Conservation (phyloP, 306 rosid genomes). For the Prunus campanulata region DNA sequence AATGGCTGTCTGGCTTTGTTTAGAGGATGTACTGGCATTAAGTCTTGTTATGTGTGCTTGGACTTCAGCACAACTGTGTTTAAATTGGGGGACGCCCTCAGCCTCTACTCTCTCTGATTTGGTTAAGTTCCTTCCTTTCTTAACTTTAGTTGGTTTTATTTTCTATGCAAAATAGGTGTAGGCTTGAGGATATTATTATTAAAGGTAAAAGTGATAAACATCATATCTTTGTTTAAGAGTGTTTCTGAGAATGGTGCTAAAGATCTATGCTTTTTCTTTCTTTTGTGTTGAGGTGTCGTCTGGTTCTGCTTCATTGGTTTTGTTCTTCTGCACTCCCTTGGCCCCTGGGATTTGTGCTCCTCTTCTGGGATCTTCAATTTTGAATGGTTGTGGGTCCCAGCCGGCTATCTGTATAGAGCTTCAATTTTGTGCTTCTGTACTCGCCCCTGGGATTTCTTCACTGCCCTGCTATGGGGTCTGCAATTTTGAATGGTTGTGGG, state of each 20-base stretch:
- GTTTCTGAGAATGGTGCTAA: constrained; percentile 51
- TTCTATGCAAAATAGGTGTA: constrained; percentile 42
- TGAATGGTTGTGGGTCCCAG: constrained; percentile 68
- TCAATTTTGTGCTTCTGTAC: constrained; percentile 62
- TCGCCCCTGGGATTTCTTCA: constrained; percentile 47
- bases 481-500: constrained; percentile 60
- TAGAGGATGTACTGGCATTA: constrained; percentile 49
- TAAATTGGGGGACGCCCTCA: constrained; percentile 68
- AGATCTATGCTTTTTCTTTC: constrained; percentile 44
- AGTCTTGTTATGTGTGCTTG: constrained; percentile 55
- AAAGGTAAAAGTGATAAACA: constrained; percentile 30
- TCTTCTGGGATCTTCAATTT: constrained; percentile 66
- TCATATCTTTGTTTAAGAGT: constrained; percentile 37
- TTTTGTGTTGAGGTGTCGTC: constrained; percentile 65
- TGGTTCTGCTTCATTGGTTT: constrained; percentile 75
- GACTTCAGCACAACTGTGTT: constrained; percentile 59
- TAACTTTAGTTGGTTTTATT: constrained; percentile 45
- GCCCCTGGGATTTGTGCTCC: constrained; percentile 50
- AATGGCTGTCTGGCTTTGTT: constrained; percentile 26
- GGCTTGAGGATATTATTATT: constrained; percentile 32
- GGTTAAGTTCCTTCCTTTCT: constrained; percentile 68
- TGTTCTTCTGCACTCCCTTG: constrained; percentile 58
- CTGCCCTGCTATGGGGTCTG: constrained; percentile 70
- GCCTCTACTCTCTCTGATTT: constrained; percentile 63
- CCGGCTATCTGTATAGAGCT: constrained; percentile 53